A percentile compares a stretch with the other conserved stretches of the same genome.
Evolutionary conservation across 2,329 filamentous ascomycete genomes (phyloP).

Genomic region (Hymenoscyphus fructigenus): DNA sequence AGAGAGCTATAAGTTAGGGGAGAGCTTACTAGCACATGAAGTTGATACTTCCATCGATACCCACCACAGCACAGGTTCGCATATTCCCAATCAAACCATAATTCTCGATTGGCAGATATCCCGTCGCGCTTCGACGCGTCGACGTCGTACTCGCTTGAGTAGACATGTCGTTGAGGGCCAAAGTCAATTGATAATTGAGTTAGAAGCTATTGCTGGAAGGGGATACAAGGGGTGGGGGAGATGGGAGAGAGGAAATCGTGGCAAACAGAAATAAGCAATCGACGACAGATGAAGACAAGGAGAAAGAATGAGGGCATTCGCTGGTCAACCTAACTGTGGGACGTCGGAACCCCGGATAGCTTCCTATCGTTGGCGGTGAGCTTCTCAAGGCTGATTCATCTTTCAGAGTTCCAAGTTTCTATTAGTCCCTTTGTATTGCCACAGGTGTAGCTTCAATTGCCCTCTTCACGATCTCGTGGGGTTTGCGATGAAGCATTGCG

Average conservation of each 20-base stretch:
- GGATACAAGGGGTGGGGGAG: neutral
- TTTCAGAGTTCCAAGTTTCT: neutral
- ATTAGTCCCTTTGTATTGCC: neutral
- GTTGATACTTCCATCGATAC: conserved; percentile 71
- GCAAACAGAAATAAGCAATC: neutral
- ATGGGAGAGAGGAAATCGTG: neutral
- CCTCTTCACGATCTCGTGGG: conserved; percentile 3
- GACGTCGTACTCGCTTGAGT: neutral
- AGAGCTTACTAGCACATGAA: conserved; percentile 71
- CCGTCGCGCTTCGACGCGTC: conserved; percentile 26
- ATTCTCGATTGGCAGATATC: conserved; percentile 59
- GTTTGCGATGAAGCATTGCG: neutral
- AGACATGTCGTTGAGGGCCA: neutral
- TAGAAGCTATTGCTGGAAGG: neutral
- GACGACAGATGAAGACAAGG: neutral
- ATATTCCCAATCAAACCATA: conserved; percentile 82
- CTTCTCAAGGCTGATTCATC: neutral
- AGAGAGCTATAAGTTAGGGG: neutral
- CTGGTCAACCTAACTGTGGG: neutral
- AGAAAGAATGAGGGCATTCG: neutral
- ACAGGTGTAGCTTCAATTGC: conserved; percentile 1
- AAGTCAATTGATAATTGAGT: neutral
- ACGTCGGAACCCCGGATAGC: neutral
- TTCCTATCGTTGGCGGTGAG: neutral
- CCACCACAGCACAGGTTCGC: conserved; percentile 74